Base-by-base conservation (phyloP, 1,139 yeast genomes). In the Zygosaccharomyces sapae region DNA sequence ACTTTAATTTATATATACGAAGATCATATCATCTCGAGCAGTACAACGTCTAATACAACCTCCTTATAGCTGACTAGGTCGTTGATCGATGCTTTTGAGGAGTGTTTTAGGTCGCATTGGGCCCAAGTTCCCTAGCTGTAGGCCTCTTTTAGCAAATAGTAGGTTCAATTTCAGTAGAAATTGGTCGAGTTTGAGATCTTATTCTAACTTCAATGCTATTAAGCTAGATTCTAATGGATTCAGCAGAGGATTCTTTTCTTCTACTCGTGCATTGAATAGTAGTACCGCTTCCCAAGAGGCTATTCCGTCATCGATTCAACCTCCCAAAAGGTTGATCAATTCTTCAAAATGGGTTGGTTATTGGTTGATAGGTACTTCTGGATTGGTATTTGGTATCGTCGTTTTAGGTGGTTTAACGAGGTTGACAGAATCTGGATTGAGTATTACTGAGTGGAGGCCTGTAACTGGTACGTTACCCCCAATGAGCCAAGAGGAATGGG, bases 371-470 rank as follows among this genome's bases (percentile, higher is more conserved):
- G 94, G 95, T n/a, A 83, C 95, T 1, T 86, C 97, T 1, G 83
- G 87, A 1, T 72, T 92, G 27, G 96, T 94, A 2, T 92, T 92
- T 67, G 96, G 96, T 38, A 94, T 94, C 51, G 97, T 92, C 12
- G 84, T 94, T 10, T 74, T 94, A 4, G 99, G 98, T 43, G 99
- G 99, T 0, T 74, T 94, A 44, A 94, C 98, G 0, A 77, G 99
- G 59, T 74, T 94, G 42, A 94, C 98, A 0, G 98, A 94, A 65
- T 86, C 96, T 1, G 99, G 98, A 0, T 73, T 94, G 43, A 86
- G 96, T 41, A 94, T 94, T 63, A 92, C 98, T 1, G 98, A 94
- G 67, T 94, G 99, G 99, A 87, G 83, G 65, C 99, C 99, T 0
- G 90, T 94, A 27, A 89, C 98, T 0, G 99, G 99, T 35, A 71